Evolutionary conservation across 2,329 filamentous ascomycete genomes (phyloP).

Genomic region (Albophoma yamanashiensis): DNA sequence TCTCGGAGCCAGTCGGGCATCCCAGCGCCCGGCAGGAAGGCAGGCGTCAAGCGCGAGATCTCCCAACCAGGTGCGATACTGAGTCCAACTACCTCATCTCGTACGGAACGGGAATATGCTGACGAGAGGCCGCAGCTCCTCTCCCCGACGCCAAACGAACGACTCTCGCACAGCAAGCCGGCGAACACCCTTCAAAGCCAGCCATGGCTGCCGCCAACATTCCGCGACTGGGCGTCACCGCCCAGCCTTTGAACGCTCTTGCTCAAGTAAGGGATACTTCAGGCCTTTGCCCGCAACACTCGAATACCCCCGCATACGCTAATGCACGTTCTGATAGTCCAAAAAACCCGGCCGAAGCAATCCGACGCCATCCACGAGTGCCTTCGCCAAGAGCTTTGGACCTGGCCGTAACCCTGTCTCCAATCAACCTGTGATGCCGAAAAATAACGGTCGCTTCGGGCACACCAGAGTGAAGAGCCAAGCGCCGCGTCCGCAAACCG

Average conservation of each 20-base stretch:
- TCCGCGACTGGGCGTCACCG: conserved; percentile 33
- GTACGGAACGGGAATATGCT: conserved; percentile 1
- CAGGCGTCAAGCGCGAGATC: conserved; percentile 40
- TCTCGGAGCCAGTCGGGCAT: conserved; percentile 33
- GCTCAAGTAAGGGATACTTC: conserved; percentile 17
- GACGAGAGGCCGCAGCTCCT: conserved; percentile 26
- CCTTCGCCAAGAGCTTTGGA: conserved; percentile 48
- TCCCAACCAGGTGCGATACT: conserved; percentile 28
- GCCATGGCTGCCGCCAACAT: conserved; percentile 14
- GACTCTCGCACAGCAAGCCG: conserved; percentile 43
- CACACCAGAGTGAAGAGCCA: conserved; percentile 32
- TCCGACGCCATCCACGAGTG: conserved; percentile 25
- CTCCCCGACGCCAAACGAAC: conserved; percentile 52
- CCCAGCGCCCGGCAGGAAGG: conserved; percentile 26
- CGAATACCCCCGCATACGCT: background rate
- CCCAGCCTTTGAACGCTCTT: conserved; percentile 25
- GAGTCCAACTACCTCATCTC: background rate
- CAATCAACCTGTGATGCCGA: conserved; percentile 41
- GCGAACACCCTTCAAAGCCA: conserved; percentile 31
- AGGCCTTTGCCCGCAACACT: background rate
- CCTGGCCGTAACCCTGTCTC: conserved; percentile 35
- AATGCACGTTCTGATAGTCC: conserved; percentile 12
- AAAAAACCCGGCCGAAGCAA: conserved; percentile 29
- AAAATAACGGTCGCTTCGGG: conserved; percentile 30
- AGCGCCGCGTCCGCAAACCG: conserved; percentile 24